Percentiles rank a stretch among this genome's conserved stretches.
These are phyloP conservation scores for Fusarium stilboides DNA, from an alignment of 2,329 filamentous ascomycete genomes.

Conservation along the genomic window DNA sequence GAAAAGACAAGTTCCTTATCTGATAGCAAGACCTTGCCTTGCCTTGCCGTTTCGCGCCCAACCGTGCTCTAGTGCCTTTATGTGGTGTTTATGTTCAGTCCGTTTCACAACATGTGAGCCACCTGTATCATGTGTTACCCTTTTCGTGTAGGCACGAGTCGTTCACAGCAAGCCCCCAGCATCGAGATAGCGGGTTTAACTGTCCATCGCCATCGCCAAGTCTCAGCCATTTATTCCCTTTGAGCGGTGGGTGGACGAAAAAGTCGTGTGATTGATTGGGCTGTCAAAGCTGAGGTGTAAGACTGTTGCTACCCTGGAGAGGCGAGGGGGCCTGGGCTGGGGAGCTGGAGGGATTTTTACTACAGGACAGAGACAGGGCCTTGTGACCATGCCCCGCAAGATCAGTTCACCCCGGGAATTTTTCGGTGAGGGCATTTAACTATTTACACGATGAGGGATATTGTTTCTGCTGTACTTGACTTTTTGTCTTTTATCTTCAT, in stretches of 20 bases:
- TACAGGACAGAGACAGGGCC: background rate
- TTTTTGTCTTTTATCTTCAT: no score
- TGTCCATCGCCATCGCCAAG: slow-evolving; percentile 7
- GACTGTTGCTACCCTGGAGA: slow-evolving; percentile 24
- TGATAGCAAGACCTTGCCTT: no score
- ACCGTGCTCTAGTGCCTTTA: background rate
- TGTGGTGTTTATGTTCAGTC: slow-evolving; percentile 3
- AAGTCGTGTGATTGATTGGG: slow-evolving; percentile 16
- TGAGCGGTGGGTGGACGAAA: background rate
- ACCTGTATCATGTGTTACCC: slow-evolving; percentile 30
- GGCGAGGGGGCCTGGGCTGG: background rate
- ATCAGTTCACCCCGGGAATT: background rate
- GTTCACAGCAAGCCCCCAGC: slow-evolving; percentile 2
- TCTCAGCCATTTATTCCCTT: background rate
- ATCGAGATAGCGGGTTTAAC: background rate
- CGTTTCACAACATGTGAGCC: slow-evolving; percentile 31
- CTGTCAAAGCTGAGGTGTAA: slow-evolving; percentile 1
- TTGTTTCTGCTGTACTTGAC: no score
- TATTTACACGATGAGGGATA: no score
- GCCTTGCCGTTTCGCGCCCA: no score
- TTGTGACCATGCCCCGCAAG: slow-evolving; percentile 23
- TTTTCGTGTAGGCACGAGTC: slow-evolving; percentile 6
- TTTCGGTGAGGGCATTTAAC: no score
- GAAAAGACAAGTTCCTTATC: no score
- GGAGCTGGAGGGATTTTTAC: slow-evolving; percentile 23